Base-by-base conservation (phyloP, 169 alveolate species). In the Plasmodium vivax region DNA sequence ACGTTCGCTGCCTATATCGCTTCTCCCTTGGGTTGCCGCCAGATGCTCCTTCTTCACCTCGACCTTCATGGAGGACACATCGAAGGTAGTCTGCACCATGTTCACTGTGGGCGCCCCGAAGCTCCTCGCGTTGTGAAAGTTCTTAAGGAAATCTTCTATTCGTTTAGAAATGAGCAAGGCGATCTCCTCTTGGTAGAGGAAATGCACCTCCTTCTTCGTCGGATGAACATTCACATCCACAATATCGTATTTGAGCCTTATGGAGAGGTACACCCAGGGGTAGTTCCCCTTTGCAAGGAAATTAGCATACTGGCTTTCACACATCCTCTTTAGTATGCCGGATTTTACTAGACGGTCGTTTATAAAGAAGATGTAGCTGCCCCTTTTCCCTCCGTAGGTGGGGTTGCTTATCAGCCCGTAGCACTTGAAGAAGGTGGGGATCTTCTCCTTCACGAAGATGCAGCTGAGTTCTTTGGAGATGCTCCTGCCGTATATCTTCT, bases 191-290 rank as follows among this genome's bases (percentile, higher is more conserved):
- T 98, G 99, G 92, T 98, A 93, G 75, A 97, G 93, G 85, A 98
- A 98, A 80, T 95, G 96, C 1, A 99, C 99, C 88, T 96, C 96
- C 85, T 98, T 98, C 96, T 99, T 99, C 45, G 99, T 98, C 12
- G 99, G 99, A 88, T 99, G 99, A 0, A 99, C 99, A 96, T 99
- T 99, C 12, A 99, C 99, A 95, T 99, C 99, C 27, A 99, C 95
- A 30, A 96, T 72, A 32, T 96, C 98, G 8, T 99, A 97, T 8
- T 99, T 99, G 84, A 99, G 95, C n/a, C 93, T 95, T n/a, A 99
- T 83, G 23, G 99, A 96, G 68, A 99, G 85, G 94, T 99, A 99
- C 27, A 98, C 99, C 97, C 97, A 97, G 14, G 98, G 96, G 51
- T 97, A 83, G 56, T 94, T 95, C 27, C 97, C 97, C 32, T 95